Evolutionary conservation across 148 eudicot species (phyloP), one percentile per base, ranked within the genome.

Genomic region (Vaccinium macrocarpon): DNA sequence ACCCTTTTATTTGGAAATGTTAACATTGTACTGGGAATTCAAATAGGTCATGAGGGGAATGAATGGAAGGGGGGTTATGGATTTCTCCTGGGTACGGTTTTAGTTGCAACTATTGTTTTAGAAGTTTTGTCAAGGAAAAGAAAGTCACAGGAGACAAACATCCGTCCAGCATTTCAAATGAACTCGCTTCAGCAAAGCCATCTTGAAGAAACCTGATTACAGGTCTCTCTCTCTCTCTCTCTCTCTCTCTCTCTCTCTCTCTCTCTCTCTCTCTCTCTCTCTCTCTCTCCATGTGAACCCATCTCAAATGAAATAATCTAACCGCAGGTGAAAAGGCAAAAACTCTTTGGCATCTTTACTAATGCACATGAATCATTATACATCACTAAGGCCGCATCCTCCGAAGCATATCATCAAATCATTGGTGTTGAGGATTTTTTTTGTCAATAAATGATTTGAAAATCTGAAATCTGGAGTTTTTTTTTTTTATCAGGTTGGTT

Each of bases 21-120:
- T 49, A 95, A 97, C 78, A 93, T 97, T 64, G 81, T 91, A 46
- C 84, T 93, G 27, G 99, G 99, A 42, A 92, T 97, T 76, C 94
- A 95, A 80, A 85, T 90, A 56, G 98, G 90, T 72, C 86, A 81
- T 62, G 93, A 95, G 2, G 96, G 96, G 6, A 81, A 87, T 82
- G 88, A 81, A 49, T 97, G 99, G 99, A 95, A 93, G 87, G 91
- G 90, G 14, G 97, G 96, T 25, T 97, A 95, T 73, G 97, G 98
- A 23, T 92, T 97, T 76, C 89, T 97, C 64, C 88, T 97, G 6
- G 95, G 92, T 49, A 53, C 85, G 2, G 53, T 80, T 38, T 64
- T 93, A 73, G 76, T 90, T 62, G 78, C 91, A 49, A 88, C 90
- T 25, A 62, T 91, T 66, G 90, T 92, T 81, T 86, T 97, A 64